Percentiles rank a stretch among this genome's conserved stretches.
These are phyloP conservation scores for Pythium diclinum DNA, from an alignment of 352 stramenopile genomes.

Conservation along the genomic window DNA sequence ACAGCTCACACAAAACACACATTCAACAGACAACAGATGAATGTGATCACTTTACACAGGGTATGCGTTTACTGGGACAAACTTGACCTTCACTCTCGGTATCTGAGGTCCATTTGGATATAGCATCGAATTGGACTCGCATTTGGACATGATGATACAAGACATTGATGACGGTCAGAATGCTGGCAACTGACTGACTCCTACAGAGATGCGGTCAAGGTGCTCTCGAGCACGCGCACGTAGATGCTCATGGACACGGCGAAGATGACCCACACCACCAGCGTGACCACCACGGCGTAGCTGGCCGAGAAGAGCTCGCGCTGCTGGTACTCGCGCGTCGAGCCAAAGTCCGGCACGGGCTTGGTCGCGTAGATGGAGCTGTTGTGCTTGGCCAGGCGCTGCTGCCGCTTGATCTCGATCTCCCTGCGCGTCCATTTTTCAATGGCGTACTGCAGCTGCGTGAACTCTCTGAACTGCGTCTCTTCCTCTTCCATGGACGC, in stretches of 20 bases:
- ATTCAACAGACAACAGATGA: not conserved
- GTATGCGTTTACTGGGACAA: not conserved
- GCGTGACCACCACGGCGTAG: slow-evolving; percentile 48
- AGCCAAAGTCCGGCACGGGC: slow-evolving; percentile 33
- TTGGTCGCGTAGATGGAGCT: slow-evolving; percentile 34
- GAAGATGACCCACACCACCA: slow-evolving; percentile 48
- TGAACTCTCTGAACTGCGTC: slow-evolving; percentile 48
- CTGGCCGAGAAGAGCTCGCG: slow-evolving; percentile 39
- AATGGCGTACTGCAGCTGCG: slow-evolving; percentile 51
- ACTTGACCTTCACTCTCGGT: not conserved
- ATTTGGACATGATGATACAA: not conserved
- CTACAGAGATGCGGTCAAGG: not conserved
- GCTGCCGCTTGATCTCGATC: slow-evolving; percentile 35
- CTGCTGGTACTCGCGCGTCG: slow-evolving; percentile 43
- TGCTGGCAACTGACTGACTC: not conserved
- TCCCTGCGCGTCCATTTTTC: slow-evolving; percentile 51
- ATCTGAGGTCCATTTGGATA: not conserved
- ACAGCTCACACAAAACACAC: slow-evolving; percentile 10
- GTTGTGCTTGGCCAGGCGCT: slow-evolving; percentile 33
- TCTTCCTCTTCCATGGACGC: slow-evolving; percentile 51
- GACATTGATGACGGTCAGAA: not conserved
- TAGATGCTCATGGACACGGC: slow-evolving; percentile 13
- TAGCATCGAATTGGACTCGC: not conserved
- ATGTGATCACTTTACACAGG: not conserved
- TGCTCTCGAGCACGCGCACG: slow-evolving; percentile 2